A percentile compares a stretch with the other conserved stretches of the same genome.
phyloP scores from a whole-genome alignment of 371 early-diverging fungal species.

The Mortierella polycephala region DNA sequence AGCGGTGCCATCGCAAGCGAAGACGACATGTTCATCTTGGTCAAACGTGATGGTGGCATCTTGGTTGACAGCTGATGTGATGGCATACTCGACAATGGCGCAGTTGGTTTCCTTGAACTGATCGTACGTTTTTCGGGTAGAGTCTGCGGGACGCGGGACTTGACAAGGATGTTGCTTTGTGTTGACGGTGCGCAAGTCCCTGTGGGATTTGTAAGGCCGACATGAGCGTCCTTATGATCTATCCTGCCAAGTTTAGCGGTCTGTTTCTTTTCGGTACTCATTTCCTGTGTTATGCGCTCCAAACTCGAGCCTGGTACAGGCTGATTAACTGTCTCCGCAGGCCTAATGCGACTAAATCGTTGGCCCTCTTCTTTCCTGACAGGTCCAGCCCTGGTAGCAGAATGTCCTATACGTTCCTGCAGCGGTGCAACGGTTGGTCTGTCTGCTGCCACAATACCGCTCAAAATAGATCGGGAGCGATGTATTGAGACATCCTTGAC shows the following conservation, averaged over 20 bases:
- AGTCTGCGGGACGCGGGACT: slow-evolving; percentile 5
- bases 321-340: too few species aligned
- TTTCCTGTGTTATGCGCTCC: too few species aligned
- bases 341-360: too few species aligned
- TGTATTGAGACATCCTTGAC: too few species aligned
- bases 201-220: background rate
- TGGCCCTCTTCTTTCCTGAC: too few species aligned
- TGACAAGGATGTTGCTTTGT: background rate
- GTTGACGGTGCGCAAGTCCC: background rate
- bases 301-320: too few species aligned
- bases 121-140: slow-evolving; percentile 37
- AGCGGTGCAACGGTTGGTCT: too few species aligned
- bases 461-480: too few species aligned
- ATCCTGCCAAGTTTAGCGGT: background rate
- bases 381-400: too few species aligned
- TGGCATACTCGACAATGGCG: background rate
- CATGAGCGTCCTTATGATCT: background rate
- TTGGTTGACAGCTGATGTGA: background rate
- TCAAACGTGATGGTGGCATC: slow-evolving; percentile 22
- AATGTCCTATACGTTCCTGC: too few species aligned
- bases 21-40: slow-evolving; percentile 5
- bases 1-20: background rate
- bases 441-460: too few species aligned
- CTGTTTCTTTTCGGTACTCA: too few species aligned
- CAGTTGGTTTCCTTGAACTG: slow-evolving; percentile 12